These are phyloP conservation scores for Betula pendula DNA, from an alignment of 306 rosid genomes.

Conservation along the genomic window DNA sequence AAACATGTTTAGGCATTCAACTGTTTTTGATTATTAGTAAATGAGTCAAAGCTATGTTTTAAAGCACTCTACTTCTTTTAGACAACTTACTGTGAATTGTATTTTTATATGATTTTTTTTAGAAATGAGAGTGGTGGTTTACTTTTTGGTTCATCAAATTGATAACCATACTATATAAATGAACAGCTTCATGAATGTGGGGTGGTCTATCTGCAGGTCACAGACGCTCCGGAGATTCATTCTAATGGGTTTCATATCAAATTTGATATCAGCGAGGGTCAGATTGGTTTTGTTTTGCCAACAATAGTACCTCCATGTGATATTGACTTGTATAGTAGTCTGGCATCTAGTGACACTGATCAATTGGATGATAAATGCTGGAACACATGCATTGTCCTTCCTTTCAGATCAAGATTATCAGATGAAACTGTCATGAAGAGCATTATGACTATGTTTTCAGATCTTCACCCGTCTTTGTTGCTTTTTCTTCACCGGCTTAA, in stretches of 20 bases:
- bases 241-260: constrained; percentile 95
- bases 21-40: background rate
- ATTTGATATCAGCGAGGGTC: constrained; percentile 92
- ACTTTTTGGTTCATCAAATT: background rate
- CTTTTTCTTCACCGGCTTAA: constrained; percentile 93
- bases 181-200: constrained; percentile 20
- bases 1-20: background rate
- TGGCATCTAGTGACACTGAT: constrained; percentile 51
- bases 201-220: constrained; percentile 60
- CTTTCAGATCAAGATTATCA: constrained; percentile 64
- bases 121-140: too few species aligned
- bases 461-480: constrained; percentile 90
- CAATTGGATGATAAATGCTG: constrained; percentile 46
- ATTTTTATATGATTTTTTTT: too few species aligned
- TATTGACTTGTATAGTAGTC: constrained; percentile 53
- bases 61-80: background rate
- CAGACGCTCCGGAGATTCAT: constrained; percentile 97
- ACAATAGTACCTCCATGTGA: constrained; percentile 71
- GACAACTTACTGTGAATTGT: too few species aligned
- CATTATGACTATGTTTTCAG: constrained; percentile 76
- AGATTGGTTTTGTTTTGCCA: constrained; percentile 94
- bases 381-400: constrained; percentile 94
- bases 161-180: constrained; percentile 1
- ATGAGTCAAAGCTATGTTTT: background rate
- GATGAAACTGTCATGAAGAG: constrained; percentile 56